These are phyloP conservation scores for Diaporthe citrichinensis DNA, from an alignment of 2,329 filamentous ascomycete species.

Conservation along the genomic window DNA sequence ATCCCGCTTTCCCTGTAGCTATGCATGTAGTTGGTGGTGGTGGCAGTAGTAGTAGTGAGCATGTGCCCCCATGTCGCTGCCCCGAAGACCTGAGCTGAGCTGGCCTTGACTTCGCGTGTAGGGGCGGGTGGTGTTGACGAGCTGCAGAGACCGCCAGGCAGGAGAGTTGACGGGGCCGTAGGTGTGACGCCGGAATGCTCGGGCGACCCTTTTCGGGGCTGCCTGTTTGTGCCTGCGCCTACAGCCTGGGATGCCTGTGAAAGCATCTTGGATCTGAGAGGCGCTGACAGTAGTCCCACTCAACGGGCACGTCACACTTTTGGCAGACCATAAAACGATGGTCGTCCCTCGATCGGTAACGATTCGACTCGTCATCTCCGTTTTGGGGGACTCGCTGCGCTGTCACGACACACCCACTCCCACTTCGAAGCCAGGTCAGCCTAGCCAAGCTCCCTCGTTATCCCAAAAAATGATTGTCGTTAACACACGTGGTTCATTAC, in stretches of 20 bases:
- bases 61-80: neutral
- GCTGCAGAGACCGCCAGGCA: neutral
- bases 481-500: conserved; percentile 47
- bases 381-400: neutral
- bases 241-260: neutral
- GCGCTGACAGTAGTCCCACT: neutral
- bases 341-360: neutral
- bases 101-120: neutral
- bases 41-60: conserved; percentile 9
- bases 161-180: conserved; percentile 14
- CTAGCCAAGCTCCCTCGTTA: conserved; percentile 13
- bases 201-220: neutral
- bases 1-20: conserved; percentile 25
- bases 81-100: neutral
- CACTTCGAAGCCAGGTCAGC: conserved; percentile 6
- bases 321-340: neutral
- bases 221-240: neutral
- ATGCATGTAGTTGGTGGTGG: conserved; percentile 32
- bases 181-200: neutral
- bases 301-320: neutral
- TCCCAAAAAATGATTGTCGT: conserved; percentile 39
- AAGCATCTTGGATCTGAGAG: neutral
- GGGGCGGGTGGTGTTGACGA: neutral
- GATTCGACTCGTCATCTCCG: neutral
- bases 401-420: neutral